phyloP scores from a whole-genome alignment of 2,329 filamentous ascomycete species.

The Corniculantispora saksenae region DNA sequence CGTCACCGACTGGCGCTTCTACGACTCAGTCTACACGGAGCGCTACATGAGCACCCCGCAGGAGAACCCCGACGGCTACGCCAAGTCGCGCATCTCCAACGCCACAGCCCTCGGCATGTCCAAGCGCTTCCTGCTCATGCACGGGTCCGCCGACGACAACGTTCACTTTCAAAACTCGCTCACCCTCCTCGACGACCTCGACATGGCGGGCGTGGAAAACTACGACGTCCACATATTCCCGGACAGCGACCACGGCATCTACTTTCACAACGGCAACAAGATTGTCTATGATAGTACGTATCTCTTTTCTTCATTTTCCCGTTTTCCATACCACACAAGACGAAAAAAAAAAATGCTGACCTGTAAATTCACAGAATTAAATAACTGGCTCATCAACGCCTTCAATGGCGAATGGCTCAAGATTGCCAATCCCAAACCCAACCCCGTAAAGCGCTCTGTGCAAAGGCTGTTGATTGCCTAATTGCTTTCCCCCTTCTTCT shows the following conservation, averaged over 20 bases:
- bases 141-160: constrained; percentile 95
- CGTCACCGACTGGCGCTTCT: constrained; percentile 97
- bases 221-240: constrained; percentile 97
- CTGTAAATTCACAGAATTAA: constrained; percentile 60
- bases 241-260: constrained; percentile 92
- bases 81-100: constrained; percentile 72
- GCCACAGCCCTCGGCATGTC: constrained; percentile 71
- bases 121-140: constrained; percentile 91
- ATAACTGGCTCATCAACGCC: constrained; percentile 91
- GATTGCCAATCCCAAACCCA: constrained; percentile 51
- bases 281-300: constrained; percentile 91
- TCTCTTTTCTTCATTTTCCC: neutral
- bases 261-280: constrained; percentile 87
- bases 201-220: constrained; percentile 80
- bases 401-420: constrained; percentile 95
- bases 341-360: too few relatives aligned
- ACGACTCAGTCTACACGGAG: constrained; percentile 92
- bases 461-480: neutral
- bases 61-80: constrained; percentile 76
- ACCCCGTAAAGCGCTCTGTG: constrained; percentile 27
- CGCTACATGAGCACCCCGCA: constrained; percentile 96
- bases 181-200: constrained; percentile 80
- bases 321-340: neutral
- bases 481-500: too few relatives aligned
- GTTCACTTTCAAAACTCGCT: constrained; percentile 96